A percentile compares a stretch with the other conserved stretches of the same genome.
These are phyloP conservation scores for Trapa incisa DNA, from an alignment of 345 rosid genomes.

Conservation along the genomic window DNA sequence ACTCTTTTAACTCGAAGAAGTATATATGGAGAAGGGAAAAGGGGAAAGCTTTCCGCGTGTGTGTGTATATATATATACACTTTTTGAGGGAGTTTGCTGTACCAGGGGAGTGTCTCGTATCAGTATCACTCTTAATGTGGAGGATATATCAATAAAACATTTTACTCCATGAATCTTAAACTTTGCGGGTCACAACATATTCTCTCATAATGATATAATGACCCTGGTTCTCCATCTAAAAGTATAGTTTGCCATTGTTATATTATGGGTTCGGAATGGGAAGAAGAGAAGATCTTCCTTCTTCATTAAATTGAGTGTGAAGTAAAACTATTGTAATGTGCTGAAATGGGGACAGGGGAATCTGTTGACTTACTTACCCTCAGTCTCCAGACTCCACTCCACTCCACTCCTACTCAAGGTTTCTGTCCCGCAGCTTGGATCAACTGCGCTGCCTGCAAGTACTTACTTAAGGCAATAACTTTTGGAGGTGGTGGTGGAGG, in stretches of 20 bases:
- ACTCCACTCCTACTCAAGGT: neutral
- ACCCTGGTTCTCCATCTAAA: neutral
- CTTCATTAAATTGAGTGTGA: neutral
- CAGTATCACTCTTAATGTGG: neutral
- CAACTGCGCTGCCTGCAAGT: neutral
- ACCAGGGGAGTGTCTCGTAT: neutral
- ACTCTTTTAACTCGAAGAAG: too few species aligned
- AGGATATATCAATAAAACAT: neutral
- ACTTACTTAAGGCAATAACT: too few species aligned
- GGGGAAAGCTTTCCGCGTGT: too few species aligned
- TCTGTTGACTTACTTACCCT: constrained; percentile 1
- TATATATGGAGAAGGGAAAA: neutral
- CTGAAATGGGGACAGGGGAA: constrained; percentile 3
- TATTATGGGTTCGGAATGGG: neutral
- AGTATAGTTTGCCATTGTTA: neutral
- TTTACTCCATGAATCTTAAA: neutral
- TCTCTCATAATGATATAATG: too few species aligned
- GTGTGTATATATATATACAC: too few species aligned
- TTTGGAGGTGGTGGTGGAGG: too few species aligned
- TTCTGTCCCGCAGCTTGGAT: neutral
- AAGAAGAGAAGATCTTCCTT: neutral
- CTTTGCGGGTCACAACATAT: too few species aligned
- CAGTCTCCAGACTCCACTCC: too few species aligned
- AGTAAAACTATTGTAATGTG: neutral
- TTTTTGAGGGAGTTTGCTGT: neutral